phyloP scores from a whole-genome alignment of 768 basidiomycete genomes.

The Lentinula sp. region DNA sequence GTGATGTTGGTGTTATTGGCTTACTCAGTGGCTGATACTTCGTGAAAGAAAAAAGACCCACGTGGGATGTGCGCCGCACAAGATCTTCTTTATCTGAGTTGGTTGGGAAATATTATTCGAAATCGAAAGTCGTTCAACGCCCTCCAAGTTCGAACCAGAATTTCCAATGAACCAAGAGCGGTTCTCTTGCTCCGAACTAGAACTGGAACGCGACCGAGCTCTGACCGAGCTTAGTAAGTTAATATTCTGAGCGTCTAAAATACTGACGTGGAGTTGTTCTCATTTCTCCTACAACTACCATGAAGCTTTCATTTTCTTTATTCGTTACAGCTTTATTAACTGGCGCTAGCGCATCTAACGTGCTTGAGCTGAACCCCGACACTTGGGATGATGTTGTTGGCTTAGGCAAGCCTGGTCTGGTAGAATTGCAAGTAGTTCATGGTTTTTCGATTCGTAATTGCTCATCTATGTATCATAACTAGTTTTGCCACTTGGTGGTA shows the following conservation, averaged over 20 bases:
- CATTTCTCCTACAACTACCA: constrained; percentile 29
- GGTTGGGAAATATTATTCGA: too few species aligned
- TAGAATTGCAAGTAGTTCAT: constrained; percentile 73
- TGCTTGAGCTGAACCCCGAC: constrained; percentile 67
- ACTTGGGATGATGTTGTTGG: constrained; percentile 78
- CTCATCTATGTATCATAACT: constrained; percentile 1
- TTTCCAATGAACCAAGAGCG: background rate
- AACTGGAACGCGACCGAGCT: background rate
- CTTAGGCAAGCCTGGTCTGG: constrained; percentile 74
- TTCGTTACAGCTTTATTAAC: constrained; percentile 52
- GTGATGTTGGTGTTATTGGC: background rate
- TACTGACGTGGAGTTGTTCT: constrained; percentile 20
- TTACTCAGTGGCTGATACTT: too few species aligned
- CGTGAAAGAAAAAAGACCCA: background rate
- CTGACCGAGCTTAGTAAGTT: constrained; percentile 1
- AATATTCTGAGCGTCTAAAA: background rate
- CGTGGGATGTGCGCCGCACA: background rate
- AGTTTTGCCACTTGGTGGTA: constrained; percentile 92
- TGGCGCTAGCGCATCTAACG: constrained; percentile 68
- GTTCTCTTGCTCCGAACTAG: background rate
- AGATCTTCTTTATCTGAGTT: background rate
- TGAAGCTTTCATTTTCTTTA: constrained; percentile 55
- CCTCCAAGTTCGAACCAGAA: too few species aligned
- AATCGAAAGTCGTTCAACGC: too few species aligned
- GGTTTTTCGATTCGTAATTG: background rate